A percentile compares a stretch with the other conserved stretches of the same genome.
Conservation (phyloP, 164 flowering plant species). For the Vitis labrusca region DNA sequence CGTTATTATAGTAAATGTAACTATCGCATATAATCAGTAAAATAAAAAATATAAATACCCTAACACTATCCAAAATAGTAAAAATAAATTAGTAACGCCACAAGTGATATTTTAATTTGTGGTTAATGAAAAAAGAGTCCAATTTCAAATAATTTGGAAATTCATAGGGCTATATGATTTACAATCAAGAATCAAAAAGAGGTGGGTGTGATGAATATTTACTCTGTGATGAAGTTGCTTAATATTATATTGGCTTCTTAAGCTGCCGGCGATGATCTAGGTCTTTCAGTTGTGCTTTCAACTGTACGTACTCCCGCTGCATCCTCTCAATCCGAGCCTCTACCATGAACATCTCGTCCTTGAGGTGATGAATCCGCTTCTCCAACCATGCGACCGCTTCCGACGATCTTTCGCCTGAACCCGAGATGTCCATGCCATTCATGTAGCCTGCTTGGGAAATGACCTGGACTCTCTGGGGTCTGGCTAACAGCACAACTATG, state of each 20-base stretch:
- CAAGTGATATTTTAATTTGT: too few relatives aligned
- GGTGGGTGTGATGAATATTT: conserved; percentile 2
- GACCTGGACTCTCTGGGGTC: conserved; percentile 63
- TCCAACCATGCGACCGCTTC: conserved; percentile 65
- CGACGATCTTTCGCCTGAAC: conserved; percentile 27
- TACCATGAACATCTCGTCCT: conserved; percentile 82
- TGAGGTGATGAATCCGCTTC: conserved; percentile 63
- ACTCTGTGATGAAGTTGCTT: neutral
- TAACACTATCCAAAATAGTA: too few relatives aligned
- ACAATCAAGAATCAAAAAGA: too few relatives aligned
- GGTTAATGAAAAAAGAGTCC: too few relatives aligned
- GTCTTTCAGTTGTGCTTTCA: conserved; percentile 57
- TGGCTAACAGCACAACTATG: conserved; percentile 65
- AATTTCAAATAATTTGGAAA: too few relatives aligned
- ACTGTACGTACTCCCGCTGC: conserved; percentile 54
- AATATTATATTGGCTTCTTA: conserved; percentile 2
- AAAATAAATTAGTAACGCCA: too few relatives aligned
- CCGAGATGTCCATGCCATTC: conserved; percentile 19
- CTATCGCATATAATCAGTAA: too few relatives aligned
- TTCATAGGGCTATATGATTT: too few relatives aligned
- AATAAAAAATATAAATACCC: too few relatives aligned
- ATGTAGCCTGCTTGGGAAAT: conserved; percentile 45
- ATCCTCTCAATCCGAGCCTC: conserved; percentile 76
- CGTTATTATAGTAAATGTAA: too few relatives aligned
- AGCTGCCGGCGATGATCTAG: conserved; percentile 37